These are phyloP conservation scores for Kluyveromyces wickerhamii DNA, from an alignment of 805 yeast species.

Conservation along the genomic window DNA sequence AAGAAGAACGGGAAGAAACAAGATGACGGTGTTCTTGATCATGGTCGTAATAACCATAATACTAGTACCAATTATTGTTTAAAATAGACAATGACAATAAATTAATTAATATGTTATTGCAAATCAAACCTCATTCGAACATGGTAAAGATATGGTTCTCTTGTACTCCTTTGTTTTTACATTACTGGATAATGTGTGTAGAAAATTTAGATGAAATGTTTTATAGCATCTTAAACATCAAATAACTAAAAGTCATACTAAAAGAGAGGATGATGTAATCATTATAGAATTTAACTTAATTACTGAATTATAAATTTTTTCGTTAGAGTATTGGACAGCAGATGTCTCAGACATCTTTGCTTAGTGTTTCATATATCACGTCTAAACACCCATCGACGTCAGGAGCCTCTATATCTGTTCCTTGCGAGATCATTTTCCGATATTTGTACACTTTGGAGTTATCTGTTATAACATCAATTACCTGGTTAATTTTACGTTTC, in stretches of 20 bases:
- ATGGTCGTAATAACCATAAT: no score
- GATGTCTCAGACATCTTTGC: no score
- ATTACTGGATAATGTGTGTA: constrained; percentile 7
- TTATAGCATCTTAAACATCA: background rate
- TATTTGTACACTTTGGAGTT: constrained; percentile 57
- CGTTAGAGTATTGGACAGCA: no score
- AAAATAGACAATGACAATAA: no score
- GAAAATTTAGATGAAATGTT: constrained; percentile 2
- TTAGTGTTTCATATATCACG: constrained; percentile 34
- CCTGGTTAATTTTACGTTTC: constrained; percentile 28
- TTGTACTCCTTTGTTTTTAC: constrained; percentile 2
- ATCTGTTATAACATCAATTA: constrained; percentile 29
- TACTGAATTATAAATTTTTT: background rate
- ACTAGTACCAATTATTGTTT: no score
- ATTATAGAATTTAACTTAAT: no score
- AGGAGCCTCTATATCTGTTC: constrained; percentile 58
- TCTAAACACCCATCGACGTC: constrained; percentile 63
- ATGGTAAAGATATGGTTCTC: background rate
- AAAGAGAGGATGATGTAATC: no score
- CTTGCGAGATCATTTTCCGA: constrained; percentile 56
- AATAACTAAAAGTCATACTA: background rate
- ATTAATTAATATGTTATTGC: no score
- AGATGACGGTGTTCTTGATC: no score
- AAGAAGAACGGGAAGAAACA: no score
- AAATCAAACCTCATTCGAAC: no score